These are phyloP conservation scores for Trichoderma arundinaceum DNA, from an alignment of 2,329 filamentous ascomycete species.

Conservation along the genomic window DNA sequence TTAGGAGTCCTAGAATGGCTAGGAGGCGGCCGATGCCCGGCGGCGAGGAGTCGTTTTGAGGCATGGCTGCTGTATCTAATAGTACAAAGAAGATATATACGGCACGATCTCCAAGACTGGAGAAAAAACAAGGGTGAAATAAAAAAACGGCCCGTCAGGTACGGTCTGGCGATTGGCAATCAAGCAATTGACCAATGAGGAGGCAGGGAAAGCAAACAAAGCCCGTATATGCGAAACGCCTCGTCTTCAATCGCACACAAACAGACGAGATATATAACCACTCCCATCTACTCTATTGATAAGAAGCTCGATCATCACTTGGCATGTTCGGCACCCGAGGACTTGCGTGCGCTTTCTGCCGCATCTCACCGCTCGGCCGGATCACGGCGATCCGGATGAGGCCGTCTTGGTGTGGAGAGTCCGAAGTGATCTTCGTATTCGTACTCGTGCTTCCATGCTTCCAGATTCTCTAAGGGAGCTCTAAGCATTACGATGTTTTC, in stretches of 20 bases:
- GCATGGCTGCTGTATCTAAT: conserved; percentile 12
- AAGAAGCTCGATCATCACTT: neutral
- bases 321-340: conserved; percentile 6
- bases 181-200: no score
- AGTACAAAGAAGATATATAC: no score
- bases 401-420: conserved; percentile 29
- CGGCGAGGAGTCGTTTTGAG: conserved; percentile 33
- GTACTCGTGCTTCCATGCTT: conserved; percentile 9
- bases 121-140: neutral
- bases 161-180: neutral
- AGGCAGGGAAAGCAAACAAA: no score
- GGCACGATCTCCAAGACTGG: no score
- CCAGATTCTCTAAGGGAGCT: no score
- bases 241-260: neutral
- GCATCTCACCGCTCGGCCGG: conserved; percentile 40
- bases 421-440: conserved; percentile 5
- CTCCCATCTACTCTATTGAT: neutral
- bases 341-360: conserved; percentile 36
- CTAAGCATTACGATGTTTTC: no score
- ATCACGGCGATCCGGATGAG: conserved; percentile 37
- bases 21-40: conserved; percentile 48
- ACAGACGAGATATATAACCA: neutral
- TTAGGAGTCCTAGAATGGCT: conserved; percentile 57
- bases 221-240: no score
- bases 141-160: neutral